Base-by-base conservation (phyloP, 306 rosid species). In the Vigna hirtella region DNA sequence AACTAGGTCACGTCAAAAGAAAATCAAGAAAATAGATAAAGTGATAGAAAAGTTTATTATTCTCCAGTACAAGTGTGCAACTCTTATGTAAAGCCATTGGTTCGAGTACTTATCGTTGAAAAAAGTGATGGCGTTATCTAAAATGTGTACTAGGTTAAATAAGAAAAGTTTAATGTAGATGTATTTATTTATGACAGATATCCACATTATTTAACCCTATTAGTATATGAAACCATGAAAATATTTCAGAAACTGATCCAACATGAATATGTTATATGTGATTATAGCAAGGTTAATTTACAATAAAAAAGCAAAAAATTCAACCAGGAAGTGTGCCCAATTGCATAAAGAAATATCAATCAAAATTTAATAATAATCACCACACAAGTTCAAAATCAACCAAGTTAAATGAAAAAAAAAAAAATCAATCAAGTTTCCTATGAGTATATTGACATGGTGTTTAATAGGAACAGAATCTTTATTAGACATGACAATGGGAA, bases 61-160 rank as follows among this genome's bases (percentile, higher is more conserved):
- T 34, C 52, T 40, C 17, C 4, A 66, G 17, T 42, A 66, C 10
- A 42, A 18, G 9, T 38, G n/a, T 40, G 20, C n/a, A 65, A 17
- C 52, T 66, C 71, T 64, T 10, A 18, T 16, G 52, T 43, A 56
- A 14, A 67, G 72, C 81, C 34, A 55, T 18, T 48, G 47, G 78
- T 70, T 17, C 18, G 22, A 26, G 28, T 52, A 17, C 43, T 51
- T 6, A 51, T 30, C 52, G 18, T 47, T 24, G 11, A 7, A 15
- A 55, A 57, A 77, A n/a, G 43, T 34, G 14, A 52, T 1, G 30
- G 61, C 18, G 2, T 79, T 63, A 52, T 26, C 56, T n/a, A 49
- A 26, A 52, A 42, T 34, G 38, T 78, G 68, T 50, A 64, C 64
- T 34, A 40, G 47, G 80, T 74, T 78, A 73, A 57, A 38, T 32